Evolutionary conservation across 345 rosid species (phyloP).

Genomic region (Salix udensis): DNA sequence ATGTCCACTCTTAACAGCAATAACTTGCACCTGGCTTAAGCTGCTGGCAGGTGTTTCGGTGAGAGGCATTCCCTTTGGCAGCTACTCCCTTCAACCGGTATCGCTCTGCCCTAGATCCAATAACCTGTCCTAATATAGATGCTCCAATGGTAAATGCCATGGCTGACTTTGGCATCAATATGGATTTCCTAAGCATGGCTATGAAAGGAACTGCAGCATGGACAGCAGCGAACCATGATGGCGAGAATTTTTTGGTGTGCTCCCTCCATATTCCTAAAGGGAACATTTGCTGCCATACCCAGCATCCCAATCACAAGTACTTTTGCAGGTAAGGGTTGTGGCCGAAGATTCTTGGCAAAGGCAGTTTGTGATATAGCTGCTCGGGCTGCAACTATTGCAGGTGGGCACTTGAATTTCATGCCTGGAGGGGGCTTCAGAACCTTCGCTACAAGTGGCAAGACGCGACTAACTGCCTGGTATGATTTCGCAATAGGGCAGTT

Average conservation of each 20-base stretch:
- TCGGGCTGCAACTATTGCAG: constrained; percentile 76
- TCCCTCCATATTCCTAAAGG: constrained; percentile 97
- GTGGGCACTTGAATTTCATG: constrained; percentile 63
- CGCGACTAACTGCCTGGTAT: constrained; percentile 67
- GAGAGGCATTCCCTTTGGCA: constrained; percentile 33
- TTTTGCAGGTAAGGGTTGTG: constrained; percentile 81
- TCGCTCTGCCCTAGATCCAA: constrained; percentile 98
- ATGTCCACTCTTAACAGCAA: constrained; percentile 28
- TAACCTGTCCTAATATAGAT: constrained; percentile 76
- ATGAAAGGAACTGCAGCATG: constrained; percentile 97
- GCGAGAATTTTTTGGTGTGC: constrained; percentile 77
- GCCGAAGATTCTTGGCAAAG: constrained; percentile 89
- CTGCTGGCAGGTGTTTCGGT: constrained; percentile 10
- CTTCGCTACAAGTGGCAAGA: constrained; percentile 82
- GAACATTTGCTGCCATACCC: constrained; percentile 94
- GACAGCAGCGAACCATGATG: constrained; percentile 84
- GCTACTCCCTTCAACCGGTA: constrained; percentile 55
- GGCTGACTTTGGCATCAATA: constrained; percentile 90
- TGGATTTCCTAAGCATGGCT: constrained; percentile 79
- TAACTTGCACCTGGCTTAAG: constrained; percentile 17
- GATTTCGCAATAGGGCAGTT: constrained; percentile 95
- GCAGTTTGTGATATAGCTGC: constrained; percentile 86
- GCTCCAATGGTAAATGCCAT: constrained; percentile 95
- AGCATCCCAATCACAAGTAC: constrained; percentile 75
- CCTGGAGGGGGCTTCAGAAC: constrained; percentile 79